Conservation (phyloP, 495 filamentous ascomycete genomes). For the Tuber aestivum region DNA sequence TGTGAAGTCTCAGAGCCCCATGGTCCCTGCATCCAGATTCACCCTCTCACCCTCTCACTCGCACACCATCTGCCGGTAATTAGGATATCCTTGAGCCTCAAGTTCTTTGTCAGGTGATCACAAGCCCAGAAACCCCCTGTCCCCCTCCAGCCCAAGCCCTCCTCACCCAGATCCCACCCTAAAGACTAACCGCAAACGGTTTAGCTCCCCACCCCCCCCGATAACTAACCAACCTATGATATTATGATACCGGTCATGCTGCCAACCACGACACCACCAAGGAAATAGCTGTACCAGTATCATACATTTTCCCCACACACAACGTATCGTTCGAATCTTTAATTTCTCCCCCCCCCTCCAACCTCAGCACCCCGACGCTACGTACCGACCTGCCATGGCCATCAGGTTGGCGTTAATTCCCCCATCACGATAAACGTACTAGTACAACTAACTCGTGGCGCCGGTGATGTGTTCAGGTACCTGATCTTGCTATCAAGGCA, state of each 20-base stretch:
- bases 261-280: not conserved
- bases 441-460: not conserved
- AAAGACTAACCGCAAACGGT: not conserved
- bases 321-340: not conserved
- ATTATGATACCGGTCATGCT: not conserved
- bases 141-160: not conserved
- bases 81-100: not conserved
- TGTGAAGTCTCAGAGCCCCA: not conserved
- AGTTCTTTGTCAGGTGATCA: not conserved
- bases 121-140: not conserved
- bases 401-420: conserved; percentile 3
- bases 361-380: not conserved
- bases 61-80: not conserved
- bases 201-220: not conserved
- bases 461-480: conserved; percentile 57
- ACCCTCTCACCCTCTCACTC: too few relatives aligned
- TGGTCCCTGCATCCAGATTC: not conserved
- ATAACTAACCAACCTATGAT: not conserved
- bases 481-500: conserved; percentile 94
- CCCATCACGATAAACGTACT: not conserved
- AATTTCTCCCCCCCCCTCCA: not conserved
- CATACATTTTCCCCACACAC: not conserved
- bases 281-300: not conserved
- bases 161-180: not conserved
- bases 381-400: not conserved